Base-by-base conservation (phyloP, 2,329 filamentous ascomycete genomes). In the Xylaria sp. region DNA sequence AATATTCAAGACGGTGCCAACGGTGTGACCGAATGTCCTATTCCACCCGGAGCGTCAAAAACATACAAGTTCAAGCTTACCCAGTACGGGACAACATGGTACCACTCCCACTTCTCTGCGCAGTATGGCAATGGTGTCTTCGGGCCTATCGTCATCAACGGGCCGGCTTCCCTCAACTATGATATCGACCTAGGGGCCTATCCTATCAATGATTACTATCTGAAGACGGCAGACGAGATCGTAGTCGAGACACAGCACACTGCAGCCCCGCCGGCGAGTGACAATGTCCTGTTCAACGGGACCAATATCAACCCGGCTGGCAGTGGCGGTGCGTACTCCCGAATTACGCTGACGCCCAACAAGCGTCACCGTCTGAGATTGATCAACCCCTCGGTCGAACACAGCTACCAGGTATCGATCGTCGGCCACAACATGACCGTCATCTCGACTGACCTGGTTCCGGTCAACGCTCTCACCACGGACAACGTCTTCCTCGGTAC, bases 131-230 rank as follows among this genome's bases (percentile, higher is more conserved):
- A 86, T 63, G 85, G 85, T 6, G 75, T 85, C 0, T 76, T 80
- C 46, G 85, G 85, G 2, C 76, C 80, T 0, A 81, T 86, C 25
- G 75, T 85, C n/a, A 81, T 84, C 61, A 74, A 83, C 48, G 83
- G 83, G 0, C 83, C 83, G 0, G 66, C 73, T 30, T 78, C 78
- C 7, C 63, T 66, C 20, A 58, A 69, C 66, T 86, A 85, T 73
- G 86, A 88, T 64, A 79, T 83, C 58, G 86, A 88, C 71, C 80
- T 87, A 0, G 86, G 86, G 12, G 72, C 80, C 3, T 79, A 85
- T 7, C 81, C 83, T 6, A 79, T 89, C 46, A 82, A 80, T 8
- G 87, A 89, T 70, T 89, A 84, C 81, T 86, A 85, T 76, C 81
- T 84, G 53, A 66, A 72, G 53, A 74, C 76, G 13, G 78, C 77